Conservation (phyloP, 139 green algal species). For the Tetradesmus lagerheimii region DNA sequence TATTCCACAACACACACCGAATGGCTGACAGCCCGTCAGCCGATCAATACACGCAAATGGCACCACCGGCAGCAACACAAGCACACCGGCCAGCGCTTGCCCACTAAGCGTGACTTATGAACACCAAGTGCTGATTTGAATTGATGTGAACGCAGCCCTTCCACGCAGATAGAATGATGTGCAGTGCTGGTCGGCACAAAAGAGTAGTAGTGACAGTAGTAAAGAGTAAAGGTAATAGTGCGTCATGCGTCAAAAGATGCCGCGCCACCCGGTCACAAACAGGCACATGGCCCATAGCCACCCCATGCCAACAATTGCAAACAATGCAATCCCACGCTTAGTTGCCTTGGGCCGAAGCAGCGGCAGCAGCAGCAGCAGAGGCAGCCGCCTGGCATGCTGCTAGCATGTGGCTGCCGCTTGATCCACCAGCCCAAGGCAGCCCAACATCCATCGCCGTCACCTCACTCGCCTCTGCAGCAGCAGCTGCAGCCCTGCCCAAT, state of each 20-base stretch:
- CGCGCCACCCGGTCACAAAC: neutral
- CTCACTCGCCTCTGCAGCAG: neutral
- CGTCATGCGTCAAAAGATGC: neutral
- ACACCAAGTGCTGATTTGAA: neutral
- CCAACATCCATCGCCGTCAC: neutral
- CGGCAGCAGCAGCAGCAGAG: constrained; percentile 1
- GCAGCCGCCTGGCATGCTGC: constrained; percentile 23
- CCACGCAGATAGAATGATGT: neutral
- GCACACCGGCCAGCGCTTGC: neutral
- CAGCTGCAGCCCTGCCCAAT: neutral
- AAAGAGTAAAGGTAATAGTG: neutral
- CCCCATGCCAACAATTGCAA: neutral
- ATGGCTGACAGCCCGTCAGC: too few species aligned
- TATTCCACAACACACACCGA: neutral
- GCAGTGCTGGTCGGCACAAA: neutral
- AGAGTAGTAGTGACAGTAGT: neutral
- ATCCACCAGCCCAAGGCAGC: neutral
- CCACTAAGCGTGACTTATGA: neutral
- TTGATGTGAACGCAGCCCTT: neutral
- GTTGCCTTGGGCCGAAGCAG: neutral
- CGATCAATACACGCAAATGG: neutral
- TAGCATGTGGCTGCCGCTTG: constrained; percentile 6
- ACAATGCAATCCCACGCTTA: neutral
- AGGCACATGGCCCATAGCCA: neutral
- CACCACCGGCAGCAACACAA: neutral